A percentile compares a stretch with the other conserved stretches of the same genome.
These are phyloP conservation scores for Nakazawaea wickerhamii DNA, from an alignment of 805 yeast genomes.

Conservation along the genomic window DNA sequence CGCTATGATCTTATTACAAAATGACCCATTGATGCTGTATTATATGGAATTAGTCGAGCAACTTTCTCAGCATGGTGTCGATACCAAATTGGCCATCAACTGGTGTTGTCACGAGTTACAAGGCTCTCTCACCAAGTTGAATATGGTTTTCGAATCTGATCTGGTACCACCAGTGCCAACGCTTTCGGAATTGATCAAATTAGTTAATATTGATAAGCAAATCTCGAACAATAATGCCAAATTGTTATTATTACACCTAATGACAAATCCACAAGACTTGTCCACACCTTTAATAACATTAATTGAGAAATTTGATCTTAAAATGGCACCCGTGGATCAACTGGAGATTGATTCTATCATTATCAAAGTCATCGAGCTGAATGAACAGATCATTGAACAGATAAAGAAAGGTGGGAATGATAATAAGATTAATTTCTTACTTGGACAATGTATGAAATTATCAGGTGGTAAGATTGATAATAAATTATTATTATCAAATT, in stretches of 20 bases:
- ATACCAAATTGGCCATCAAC: slow-evolving; percentile 47
- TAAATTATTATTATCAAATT: slow-evolving; percentile 18
- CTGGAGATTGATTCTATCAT: slow-evolving; percentile 26
- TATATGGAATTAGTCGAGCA: slow-evolving; percentile 39
- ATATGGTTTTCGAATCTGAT: slow-evolving; percentile 28
- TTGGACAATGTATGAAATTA: slow-evolving; percentile 81
- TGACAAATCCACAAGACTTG: slow-evolving; percentile 41
- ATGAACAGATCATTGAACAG: slow-evolving; percentile 52
- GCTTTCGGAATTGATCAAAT: slow-evolving; percentile 49
- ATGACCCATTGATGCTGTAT: slow-evolving; percentile 43
- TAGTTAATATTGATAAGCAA: slow-evolving; percentile 36
- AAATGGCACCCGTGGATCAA: slow-evolving; percentile 24
- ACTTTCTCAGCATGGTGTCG: slow-evolving; percentile 16
- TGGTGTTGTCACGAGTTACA: slow-evolving; percentile 82
- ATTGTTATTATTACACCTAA: slow-evolving; percentile 54
- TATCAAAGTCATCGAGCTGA: slow-evolving; percentile 30
- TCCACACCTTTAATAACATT: slow-evolving; percentile 32
- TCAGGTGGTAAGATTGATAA: slow-evolving; percentile 58
- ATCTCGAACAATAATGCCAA: slow-evolving; percentile 69
- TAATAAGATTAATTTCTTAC: slow-evolving; percentile 65
- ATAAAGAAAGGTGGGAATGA: slow-evolving; percentile 52
- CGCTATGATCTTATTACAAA: slow-evolving; percentile 61
- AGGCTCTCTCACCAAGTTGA: slow-evolving; percentile 58
- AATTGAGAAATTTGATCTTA: slow-evolving; percentile 50
- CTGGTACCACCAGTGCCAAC: slow-evolving; percentile 32